A percentile compares a stretch with the other conserved stretches of the same genome.
These are phyloP conservation scores for Carpinus fangiana DNA, from an alignment of 306 rosid species.

Conservation along the genomic window DNA sequence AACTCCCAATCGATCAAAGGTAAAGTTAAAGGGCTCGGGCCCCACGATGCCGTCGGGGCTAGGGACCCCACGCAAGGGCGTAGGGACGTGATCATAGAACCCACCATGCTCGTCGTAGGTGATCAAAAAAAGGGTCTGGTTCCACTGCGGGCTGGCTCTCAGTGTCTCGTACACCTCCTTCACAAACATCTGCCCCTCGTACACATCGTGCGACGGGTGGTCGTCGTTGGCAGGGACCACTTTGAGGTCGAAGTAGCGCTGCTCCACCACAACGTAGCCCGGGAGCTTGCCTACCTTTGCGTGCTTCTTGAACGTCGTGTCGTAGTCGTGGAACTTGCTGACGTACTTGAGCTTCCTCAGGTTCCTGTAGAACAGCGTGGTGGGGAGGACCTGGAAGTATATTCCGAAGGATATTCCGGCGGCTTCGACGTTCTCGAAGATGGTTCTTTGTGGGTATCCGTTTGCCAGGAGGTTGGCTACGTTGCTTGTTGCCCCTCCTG, in stretches of 20 bases:
- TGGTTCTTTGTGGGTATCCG: conserved; percentile 80
- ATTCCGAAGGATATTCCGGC: conserved; percentile 72
- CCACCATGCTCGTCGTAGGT: conserved; percentile 97
- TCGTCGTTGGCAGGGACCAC: conserved; percentile 71
- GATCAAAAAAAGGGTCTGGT: conserved; percentile 59
- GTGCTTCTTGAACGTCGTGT: conserved; percentile 46
- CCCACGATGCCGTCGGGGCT: conserved; percentile 82
- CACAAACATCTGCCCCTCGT: conserved; percentile 73
- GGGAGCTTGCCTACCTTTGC: conserved; percentile 66
- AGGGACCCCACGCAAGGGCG: conserved; percentile 67
- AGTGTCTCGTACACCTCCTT: conserved; percentile 88
- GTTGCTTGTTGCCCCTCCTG: conserved; percentile 79
- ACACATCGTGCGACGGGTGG: conserved; percentile 90
- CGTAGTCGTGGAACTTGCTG: conserved; percentile 51
- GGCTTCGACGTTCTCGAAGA: conserved; percentile 57
- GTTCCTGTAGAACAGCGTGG: conserved; percentile 68
- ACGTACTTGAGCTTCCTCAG: conserved; percentile 63
- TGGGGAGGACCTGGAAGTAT: conserved; percentile 74
- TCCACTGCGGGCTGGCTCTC: conserved; percentile 91
- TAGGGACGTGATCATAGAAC: conserved; percentile 77
- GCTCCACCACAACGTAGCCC: conserved; percentile 72
- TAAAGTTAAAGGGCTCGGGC: conserved; percentile 62
- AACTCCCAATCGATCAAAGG: conserved; percentile 75
- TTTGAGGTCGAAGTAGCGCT: conserved; percentile 63
- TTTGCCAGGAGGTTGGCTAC: conserved; percentile 43